Evolutionary conservation across 148 eudicot species (phyloP).

Genomic region (Arctostaphylos glauca): DNA sequence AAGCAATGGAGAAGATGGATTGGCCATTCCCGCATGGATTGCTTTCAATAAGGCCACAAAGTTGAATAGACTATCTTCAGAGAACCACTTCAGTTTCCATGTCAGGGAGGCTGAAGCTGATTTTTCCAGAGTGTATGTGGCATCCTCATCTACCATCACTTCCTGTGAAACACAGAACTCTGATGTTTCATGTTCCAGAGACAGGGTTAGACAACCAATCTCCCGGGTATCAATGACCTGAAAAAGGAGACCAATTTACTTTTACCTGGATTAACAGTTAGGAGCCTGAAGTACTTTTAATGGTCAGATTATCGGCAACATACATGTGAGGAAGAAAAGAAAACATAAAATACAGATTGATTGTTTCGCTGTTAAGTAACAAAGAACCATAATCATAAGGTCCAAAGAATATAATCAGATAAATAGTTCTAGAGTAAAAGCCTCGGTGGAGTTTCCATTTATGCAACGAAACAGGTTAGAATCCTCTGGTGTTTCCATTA

Average conservation of each 20-base stretch:
- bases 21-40: slow-evolving; percentile 37
- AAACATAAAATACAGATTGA: too few relatives aligned
- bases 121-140: slow-evolving; percentile 4
- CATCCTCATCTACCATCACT: slow-evolving; percentile 20
- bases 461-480: neutral
- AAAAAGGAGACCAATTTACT: slow-evolving; percentile 12
- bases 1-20: slow-evolving; percentile 29
- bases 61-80: slow-evolving; percentile 42
- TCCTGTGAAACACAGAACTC: slow-evolving; percentile 23
- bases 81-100: slow-evolving; percentile 66
- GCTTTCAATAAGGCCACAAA: slow-evolving; percentile 58
- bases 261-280: neutral
- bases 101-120: slow-evolving; percentile 21
- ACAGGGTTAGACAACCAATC: slow-evolving; percentile 37
- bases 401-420: neutral
- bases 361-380: neutral
- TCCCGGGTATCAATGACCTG: slow-evolving; percentile 57
- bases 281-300: neutral
- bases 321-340: neutral
- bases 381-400: neutral
- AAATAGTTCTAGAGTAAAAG: neutral
- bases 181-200: slow-evolving; percentile 24
- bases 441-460: neutral
- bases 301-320: neutral
- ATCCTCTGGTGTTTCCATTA: neutral